Evolutionary conservation across 805 yeast genomes (phyloP).

Genomic region (Candida michaelii): DNA sequence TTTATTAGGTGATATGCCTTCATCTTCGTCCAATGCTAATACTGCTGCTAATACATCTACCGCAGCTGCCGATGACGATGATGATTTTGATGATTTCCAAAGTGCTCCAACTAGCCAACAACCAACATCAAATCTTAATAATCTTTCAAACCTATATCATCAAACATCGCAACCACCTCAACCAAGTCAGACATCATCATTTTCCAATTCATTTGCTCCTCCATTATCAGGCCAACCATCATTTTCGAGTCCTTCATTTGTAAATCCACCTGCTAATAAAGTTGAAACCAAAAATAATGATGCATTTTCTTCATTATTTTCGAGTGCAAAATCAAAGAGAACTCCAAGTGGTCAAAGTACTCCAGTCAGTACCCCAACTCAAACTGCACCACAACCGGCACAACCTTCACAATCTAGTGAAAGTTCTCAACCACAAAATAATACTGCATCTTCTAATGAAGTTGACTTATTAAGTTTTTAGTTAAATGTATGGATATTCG

Average conservation of each 20-base stretch:
- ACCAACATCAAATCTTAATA: slow-evolving; percentile 25
- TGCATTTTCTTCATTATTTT: slow-evolving; percentile 71
- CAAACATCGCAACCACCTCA: slow-evolving; percentile 17
- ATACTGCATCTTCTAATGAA: slow-evolving; percentile 29
- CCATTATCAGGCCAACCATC: slow-evolving; percentile 8
- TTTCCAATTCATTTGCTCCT: slow-evolving; percentile 15
- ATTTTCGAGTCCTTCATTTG: slow-evolving; percentile 7
- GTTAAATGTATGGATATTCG: slow-evolving; percentile 2
- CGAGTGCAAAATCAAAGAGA: slow-evolving; percentile 56
- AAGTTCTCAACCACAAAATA: slow-evolving; percentile 14
- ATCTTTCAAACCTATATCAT: slow-evolving; percentile 24
- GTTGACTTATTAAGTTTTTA: slow-evolving; percentile 49
- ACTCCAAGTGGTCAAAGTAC: slow-evolving; percentile 15
- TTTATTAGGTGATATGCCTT: slow-evolving; percentile 38
- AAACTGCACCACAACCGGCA: slow-evolving; percentile 1
- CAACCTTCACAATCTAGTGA: slow-evolving; percentile 10
- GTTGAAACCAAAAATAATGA: slow-evolving; percentile 51
- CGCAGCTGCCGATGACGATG: slow-evolving; percentile 50
- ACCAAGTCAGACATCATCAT: slow-evolving; percentile 13
- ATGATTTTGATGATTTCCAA: slow-evolving; percentile 82
- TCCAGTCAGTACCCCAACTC: slow-evolving; percentile 4
- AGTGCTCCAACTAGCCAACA: slow-evolving; percentile 47
- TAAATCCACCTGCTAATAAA: slow-evolving; percentile 30
- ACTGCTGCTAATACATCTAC: too few species aligned
- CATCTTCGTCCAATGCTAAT: slow-evolving; percentile 8